Conservation (phyloP, 495 filamentous ascomycete genomes). For the Trichoderma asperelloides region DNA sequence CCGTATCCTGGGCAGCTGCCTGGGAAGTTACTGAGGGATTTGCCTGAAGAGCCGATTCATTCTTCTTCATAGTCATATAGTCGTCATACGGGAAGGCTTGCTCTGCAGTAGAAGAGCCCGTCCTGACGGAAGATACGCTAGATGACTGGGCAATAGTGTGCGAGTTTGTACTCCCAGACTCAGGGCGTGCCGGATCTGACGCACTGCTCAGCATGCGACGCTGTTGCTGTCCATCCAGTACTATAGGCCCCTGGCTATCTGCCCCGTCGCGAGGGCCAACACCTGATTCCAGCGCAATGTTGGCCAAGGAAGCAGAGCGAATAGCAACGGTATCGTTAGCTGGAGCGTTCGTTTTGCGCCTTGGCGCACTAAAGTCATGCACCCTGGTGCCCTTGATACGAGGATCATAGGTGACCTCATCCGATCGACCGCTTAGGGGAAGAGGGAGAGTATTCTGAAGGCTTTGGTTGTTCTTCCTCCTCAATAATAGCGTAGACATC, state of each 20-base stretch:
- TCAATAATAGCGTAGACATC: constrained; percentile 35
- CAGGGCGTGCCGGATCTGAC: neutral
- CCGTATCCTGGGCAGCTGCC: neutral
- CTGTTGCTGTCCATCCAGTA: neutral
- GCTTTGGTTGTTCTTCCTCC: constrained; percentile 34
- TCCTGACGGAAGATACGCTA: neutral
- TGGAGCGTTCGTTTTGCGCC: constrained; percentile 39
- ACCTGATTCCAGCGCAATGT: neutral
- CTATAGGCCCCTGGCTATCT: neutral
- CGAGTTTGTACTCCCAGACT: neutral
- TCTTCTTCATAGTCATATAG: neutral
- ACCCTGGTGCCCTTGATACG: constrained; percentile 75
- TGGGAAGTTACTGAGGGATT: neutral
- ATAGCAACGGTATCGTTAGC: neutral
- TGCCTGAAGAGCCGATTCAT: neutral
- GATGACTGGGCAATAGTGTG: constrained; percentile 1
- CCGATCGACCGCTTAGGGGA: constrained; percentile 28
- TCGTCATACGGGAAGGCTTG: neutral
- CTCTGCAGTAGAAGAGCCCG: neutral
- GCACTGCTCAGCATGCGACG: constrained; percentile 4
- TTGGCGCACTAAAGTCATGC: constrained; percentile 84
- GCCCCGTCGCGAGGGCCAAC: neutral
- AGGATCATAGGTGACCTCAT: constrained; percentile 56
- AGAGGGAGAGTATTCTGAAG: constrained; percentile 39
- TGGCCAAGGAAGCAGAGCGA: constrained; percentile 1